Base-by-base conservation (phyloP, 257 asterid species). In the Galeopsis tetrahit region DNA sequence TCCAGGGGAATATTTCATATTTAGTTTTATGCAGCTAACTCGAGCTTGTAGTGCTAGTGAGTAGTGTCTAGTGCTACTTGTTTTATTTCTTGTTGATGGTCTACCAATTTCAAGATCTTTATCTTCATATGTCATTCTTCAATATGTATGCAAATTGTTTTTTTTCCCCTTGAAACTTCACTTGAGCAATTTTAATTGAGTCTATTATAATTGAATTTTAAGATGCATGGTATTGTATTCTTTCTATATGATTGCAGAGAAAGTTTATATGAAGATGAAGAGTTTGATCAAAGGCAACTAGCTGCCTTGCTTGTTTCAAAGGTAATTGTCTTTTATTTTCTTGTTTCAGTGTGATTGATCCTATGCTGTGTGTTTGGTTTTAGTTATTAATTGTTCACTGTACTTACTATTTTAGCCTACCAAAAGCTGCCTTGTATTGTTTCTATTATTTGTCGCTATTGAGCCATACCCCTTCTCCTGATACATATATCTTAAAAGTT, bases 231-330 rank as follows among this genome's bases (percentile, higher is more conserved):
- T 74, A 10, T 2, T 53, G 15, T 56, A 36, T 4, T 49, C 13
- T 39, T 6, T 72, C 28, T 36, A 15, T 64, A 1, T 80, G 77
- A 43, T 15, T 62, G 82, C 85, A 89, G 96, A 71, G 96, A 89
- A 60, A 89, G 93, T 76, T 84, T 89, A 70, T 89, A 87, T 39
- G 96, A 89, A 79, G 96, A 89, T 66, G 96, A 89, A 81, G 94
- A 85, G 74, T 89, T 85, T 74, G 96, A 82, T 53, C 92, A 89
- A 83, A 84, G 96, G 84, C 90, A 85, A 69, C 79, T 88, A 11
- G 94, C 98, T 70, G 98, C 96, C 38, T 79, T 91, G 77, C 93
- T 93, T 70, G 96, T 87, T 69, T 93, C 98, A 13, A 93, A 93
- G 98, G 98, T 93, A 71, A 63, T 15, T 44, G 34, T 34, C 17